Percentiles rank a stretch among this genome's conserved stretches.
Conservation (phyloP, 2,329 filamentous ascomycete species). For the Diaporthe citri region DNA sequence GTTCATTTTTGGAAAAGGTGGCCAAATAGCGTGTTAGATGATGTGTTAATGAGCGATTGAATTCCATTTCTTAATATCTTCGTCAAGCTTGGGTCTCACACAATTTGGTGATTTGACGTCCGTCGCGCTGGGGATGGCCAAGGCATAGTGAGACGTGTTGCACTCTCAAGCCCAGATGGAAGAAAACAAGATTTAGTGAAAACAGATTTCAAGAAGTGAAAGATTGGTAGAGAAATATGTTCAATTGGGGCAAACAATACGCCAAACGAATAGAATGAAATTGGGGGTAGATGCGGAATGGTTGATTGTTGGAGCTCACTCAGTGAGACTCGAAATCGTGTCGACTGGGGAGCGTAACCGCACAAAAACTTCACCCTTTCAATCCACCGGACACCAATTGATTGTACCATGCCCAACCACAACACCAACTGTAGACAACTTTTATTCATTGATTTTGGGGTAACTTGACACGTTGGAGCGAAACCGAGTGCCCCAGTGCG, state of each 20-base stretch:
- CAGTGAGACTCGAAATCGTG: neutral
- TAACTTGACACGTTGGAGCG: neutral
- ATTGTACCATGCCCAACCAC: conserved; percentile 9
- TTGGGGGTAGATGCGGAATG: neutral
- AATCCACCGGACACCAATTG: neutral
- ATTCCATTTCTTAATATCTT: neutral
- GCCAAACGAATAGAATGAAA: neutral
- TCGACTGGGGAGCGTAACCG: neutral
- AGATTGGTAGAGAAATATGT: neutral
- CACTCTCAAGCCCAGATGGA: neutral
- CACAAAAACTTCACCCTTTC: conserved; percentile 27
- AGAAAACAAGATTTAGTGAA: neutral
- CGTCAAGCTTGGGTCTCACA: neutral
- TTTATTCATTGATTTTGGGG: neutral
- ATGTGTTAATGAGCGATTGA: neutral
- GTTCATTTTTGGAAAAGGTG: conserved; percentile 63
- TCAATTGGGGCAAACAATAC: neutral
- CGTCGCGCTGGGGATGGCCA: neutral
- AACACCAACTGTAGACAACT: neutral
- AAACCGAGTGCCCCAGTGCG: neutral
- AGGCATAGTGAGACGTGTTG: neutral
- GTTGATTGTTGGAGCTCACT: neutral
- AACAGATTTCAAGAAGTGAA: neutral
- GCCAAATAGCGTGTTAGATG: neutral
- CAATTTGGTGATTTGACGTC: neutral